phyloP scores from a whole-genome alignment of 2,329 filamentous ascomycete genomes.

The Xylariaceae sp. region DNA sequence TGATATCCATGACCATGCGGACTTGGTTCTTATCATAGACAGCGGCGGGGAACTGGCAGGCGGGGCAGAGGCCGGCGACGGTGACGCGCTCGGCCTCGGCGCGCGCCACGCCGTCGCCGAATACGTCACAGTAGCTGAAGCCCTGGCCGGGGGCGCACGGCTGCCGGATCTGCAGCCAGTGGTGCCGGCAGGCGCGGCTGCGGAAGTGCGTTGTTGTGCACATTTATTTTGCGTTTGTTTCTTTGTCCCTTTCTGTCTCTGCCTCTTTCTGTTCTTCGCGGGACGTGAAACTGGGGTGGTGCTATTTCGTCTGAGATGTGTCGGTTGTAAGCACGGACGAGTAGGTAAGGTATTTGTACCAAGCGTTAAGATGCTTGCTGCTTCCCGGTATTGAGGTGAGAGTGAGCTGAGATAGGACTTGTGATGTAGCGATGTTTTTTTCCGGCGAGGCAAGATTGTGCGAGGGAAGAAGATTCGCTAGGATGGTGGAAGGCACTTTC shows the following conservation, averaged over 20 bases:
- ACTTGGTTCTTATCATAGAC: slow-evolving; percentile 52
- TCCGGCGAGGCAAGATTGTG: not conserved
- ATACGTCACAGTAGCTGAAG: slow-evolving; percentile 51
- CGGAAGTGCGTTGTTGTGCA: slow-evolving; percentile 48
- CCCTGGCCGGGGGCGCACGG: slow-evolving; percentile 54
- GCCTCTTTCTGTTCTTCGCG: too few relatives aligned
- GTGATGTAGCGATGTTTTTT: not conserved
- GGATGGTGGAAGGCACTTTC: not conserved
- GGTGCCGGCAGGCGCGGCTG: slow-evolving; percentile 54
- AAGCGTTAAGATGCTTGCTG: too few relatives aligned
- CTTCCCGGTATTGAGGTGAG: not conserved
- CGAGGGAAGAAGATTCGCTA: not conserved
- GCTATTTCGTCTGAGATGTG: too few relatives aligned
- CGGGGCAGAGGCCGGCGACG: slow-evolving; percentile 34
- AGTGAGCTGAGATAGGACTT: not conserved
- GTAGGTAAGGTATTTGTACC: too few relatives aligned
- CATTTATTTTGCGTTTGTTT: slow-evolving; percentile 40
- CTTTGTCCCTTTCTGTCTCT: too few relatives aligned
- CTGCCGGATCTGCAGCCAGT: slow-evolving; percentile 51
- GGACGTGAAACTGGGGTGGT: too few relatives aligned
- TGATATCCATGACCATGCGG: slow-evolving; percentile 49
- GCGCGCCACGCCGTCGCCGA: slow-evolving; percentile 43
- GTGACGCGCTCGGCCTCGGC: slow-evolving; percentile 42
- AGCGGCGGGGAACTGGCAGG: slow-evolving; percentile 37
- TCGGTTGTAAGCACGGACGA: too few relatives aligned